Evolutionary conservation across 495 filamentous ascomycete genomes (phyloP).

Genomic region (Opeltia flavorubescens): DNA sequence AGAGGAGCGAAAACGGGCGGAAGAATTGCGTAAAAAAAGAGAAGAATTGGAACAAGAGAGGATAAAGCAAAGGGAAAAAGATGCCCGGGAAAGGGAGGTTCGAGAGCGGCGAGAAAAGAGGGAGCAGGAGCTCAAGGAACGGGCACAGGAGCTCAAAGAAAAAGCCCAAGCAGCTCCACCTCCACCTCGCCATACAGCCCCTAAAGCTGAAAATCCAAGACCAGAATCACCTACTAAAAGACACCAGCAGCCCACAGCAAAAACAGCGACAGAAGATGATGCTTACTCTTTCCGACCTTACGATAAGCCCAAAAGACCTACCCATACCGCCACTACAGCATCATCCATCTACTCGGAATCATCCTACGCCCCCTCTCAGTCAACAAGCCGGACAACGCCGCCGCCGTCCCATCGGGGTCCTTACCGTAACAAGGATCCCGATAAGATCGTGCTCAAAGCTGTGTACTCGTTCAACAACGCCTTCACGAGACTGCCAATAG

Average conservation of each 20-base stretch:
- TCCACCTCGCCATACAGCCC: conserved; percentile 17
- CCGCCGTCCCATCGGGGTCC: conserved; percentile 60
- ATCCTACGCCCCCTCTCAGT: conserved; percentile 67
- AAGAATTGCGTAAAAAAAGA: conserved; percentile 41
- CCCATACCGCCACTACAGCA: conserved; percentile 28
- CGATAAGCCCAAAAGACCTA: conserved; percentile 49
- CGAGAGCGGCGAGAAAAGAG: conserved; percentile 22
- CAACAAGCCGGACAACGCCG: conserved; percentile 73
- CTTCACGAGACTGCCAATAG: conserved; percentile 64
- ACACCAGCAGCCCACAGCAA: conserved; percentile 44
- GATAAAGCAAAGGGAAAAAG: conserved; percentile 16
- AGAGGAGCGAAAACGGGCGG: conserved; percentile 42
- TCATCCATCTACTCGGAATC: conserved; percentile 68
- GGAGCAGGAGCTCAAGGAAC: conserved; percentile 19
- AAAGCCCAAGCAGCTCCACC: conserved; percentile 14
- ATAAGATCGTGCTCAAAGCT: conserved; percentile 86
- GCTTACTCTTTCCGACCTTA: conserved; percentile 73
- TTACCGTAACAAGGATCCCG: conserved; percentile 76
- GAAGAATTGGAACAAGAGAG: conserved; percentile 49
- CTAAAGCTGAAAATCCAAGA: conserved; percentile 16
- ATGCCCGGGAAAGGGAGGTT: conserved; percentile 32
- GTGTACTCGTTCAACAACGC: conserved; percentile 83
- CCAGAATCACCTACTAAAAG: conserved; percentile 30
- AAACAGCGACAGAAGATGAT: conserved; percentile 53
- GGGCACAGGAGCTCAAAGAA: conserved; percentile 20